These are phyloP conservation scores for Gastrolobium villosum DNA, from an alignment of 306 rosid genomes.

Conservation along the genomic window DNA sequence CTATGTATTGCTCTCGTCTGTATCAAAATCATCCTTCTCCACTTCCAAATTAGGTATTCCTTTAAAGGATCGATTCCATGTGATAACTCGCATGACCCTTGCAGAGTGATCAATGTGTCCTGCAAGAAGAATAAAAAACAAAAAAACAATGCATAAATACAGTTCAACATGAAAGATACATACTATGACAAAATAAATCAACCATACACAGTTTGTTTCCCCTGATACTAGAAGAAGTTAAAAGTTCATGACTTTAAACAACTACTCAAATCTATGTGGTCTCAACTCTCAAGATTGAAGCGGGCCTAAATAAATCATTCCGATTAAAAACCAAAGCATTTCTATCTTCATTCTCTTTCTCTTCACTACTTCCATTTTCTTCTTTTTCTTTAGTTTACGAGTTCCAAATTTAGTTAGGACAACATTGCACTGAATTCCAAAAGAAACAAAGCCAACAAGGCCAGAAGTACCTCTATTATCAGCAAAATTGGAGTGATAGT, in stretches of 20 bases:
- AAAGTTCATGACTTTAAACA: constrained; percentile 7
- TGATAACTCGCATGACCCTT: constrained; percentile 90
- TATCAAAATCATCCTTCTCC: constrained; percentile 79
- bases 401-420: too few species aligned
- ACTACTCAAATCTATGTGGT: background rate
- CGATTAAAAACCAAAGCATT: too few species aligned
- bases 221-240: background rate
- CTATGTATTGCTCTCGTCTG: constrained; percentile 81
- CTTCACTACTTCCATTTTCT: too few species aligned
- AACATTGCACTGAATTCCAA: background rate
- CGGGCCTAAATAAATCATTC: too few species aligned
- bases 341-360: too few species aligned
- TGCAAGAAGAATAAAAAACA: constrained; percentile 40
- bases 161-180: constrained; percentile 11
- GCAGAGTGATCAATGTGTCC: constrained; percentile 98
- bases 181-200: background rate
- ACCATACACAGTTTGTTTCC: background rate
- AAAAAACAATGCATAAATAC: background rate
- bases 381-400: too few species aligned
- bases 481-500: constrained; percentile 97
- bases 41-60: constrained; percentile 65
- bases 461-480: constrained; percentile 81
- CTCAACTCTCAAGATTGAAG: background rate
- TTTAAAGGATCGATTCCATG: constrained; percentile 92
- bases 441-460: constrained; percentile 2